Percentiles rank a stretch among this genome's conserved stretches.
phyloP scores from a whole-genome alignment of 306 rosid genomes.

The Amphicarpaea edgeworthii region DNA sequence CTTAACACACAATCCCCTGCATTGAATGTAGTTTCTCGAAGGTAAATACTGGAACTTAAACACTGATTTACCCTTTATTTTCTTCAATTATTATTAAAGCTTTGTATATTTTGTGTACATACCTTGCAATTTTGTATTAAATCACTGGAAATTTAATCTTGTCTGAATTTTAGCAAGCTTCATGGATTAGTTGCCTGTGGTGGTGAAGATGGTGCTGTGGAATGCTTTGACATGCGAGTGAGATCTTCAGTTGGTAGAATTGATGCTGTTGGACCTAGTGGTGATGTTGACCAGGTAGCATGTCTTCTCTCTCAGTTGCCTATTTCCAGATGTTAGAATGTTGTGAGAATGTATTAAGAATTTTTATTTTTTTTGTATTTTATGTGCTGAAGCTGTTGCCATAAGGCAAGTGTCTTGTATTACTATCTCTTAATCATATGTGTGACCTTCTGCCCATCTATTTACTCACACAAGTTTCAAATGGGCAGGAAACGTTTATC shows the following conservation, averaged over 20 bases:
- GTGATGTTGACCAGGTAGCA: conserved; percentile 78
- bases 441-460: conserved; percentile 9
- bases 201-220: conserved; percentile 95
- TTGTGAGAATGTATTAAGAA: conserved; percentile 3
- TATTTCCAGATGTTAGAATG: conserved; percentile 7
- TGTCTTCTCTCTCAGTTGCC: conserved; percentile 36
- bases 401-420: conserved; percentile 1
- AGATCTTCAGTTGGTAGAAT: conserved; percentile 93
- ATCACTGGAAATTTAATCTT: conserved; percentile 30
- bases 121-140: conserved; percentile 36
- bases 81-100: conserved; percentile 35
- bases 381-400: conserved; percentile 21
- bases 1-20: conserved; percentile 85
- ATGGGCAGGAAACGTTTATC: conserved; percentile 29
- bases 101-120: conserved; percentile 28
- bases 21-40: conserved; percentile 86
- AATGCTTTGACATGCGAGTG: conserved; percentile 86
- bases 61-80: conserved; percentile 41
- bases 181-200: conserved; percentile 98
- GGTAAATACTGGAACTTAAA: conserved; percentile 57
- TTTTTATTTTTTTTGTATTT: conserved; percentile 12
- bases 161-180: conserved; percentile 69
- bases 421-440: not conserved
- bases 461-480: conserved; percentile 24
- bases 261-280: conserved; percentile 78